These are phyloP conservation scores for Suillus clintonianus DNA, from an alignment of 768 basidiomycete genomes.

Conservation along the genomic window DNA sequence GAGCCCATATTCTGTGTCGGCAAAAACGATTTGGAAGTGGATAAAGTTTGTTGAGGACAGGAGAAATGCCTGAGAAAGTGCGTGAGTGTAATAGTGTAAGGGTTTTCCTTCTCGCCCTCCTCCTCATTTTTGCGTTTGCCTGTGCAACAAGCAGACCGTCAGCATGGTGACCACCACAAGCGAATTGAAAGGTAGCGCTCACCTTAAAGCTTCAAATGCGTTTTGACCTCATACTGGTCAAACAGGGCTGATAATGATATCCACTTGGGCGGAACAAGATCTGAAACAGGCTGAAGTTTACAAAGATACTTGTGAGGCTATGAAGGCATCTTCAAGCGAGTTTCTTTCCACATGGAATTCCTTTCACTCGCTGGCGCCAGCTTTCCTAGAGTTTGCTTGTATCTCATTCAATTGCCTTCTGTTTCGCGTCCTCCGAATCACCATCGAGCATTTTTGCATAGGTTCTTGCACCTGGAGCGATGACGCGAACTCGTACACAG, in stretches of 20 bases:
- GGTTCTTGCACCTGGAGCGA: slow-evolving; percentile 58
- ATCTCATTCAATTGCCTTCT: slow-evolving; percentile 27
- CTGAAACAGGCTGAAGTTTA: not conserved
- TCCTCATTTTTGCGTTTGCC: too few species aligned
- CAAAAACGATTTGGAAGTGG: too few species aligned
- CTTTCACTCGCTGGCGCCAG: slow-evolving; percentile 45
- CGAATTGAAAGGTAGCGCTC: not conserved
- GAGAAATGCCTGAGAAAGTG: too few species aligned
- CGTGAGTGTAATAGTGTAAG: too few species aligned
- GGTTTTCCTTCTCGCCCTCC: too few species aligned
- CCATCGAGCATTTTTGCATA: slow-evolving; percentile 18
- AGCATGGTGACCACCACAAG: too few species aligned
- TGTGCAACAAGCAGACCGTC: too few species aligned
- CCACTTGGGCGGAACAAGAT: not conserved
- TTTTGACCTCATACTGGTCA: not conserved
- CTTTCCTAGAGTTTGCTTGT: slow-evolving; percentile 25
- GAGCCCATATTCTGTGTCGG: too few species aligned
- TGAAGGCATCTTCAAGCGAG: not conserved
- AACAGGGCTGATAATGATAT: not conserved
- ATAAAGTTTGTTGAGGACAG: too few species aligned
- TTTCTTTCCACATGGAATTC: slow-evolving; percentile 40
- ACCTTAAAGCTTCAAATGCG: not conserved
- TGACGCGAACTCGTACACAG: slow-evolving; percentile 72
- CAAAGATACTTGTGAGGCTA: not conserved
- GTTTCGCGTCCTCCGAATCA: slow-evolving; percentile 21